These are phyloP conservation scores for Lactarius hengduanensis DNA, from an alignment of 768 basidiomycete genomes.

Conservation along the genomic window DNA sequence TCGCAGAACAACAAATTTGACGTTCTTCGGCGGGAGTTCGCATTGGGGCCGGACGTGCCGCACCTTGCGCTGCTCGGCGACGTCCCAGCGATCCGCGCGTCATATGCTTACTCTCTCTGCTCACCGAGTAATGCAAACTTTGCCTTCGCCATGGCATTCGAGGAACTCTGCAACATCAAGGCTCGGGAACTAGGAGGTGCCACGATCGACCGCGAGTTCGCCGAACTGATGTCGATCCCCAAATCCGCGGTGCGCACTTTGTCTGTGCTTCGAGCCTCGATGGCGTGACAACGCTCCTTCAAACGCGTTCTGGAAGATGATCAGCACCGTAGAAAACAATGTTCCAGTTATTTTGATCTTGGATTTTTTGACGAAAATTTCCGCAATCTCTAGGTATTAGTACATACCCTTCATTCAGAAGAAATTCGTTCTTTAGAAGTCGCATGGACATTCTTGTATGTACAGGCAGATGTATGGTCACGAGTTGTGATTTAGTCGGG, in stretches of 20 bases:
- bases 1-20: neutral
- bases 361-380: too few species aligned
- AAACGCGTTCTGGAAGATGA: neutral
- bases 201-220: slow-evolving; percentile 18
- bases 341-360: too few species aligned
- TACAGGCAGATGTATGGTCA: neutral
- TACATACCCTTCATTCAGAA: too few species aligned
- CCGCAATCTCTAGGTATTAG: too few species aligned
- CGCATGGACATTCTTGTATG: neutral
- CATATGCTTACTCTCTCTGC: slow-evolving; percentile 19
- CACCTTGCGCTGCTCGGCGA: slow-evolving; percentile 19
- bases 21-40: slow-evolving; percentile 8
- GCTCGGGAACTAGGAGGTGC: slow-evolving; percentile 14
- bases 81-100: slow-evolving; percentile 21
- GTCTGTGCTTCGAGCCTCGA: slow-evolving; percentile 3
- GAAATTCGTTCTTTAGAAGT: neutral
- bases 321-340: neutral
- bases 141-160: slow-evolving; percentile 21
- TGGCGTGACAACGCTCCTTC: neutral
- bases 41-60: slow-evolving; percentile 14
- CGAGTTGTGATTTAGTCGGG: neutral
- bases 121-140: neutral
- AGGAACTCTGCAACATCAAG: slow-evolving; percentile 23
- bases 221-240: slow-evolving; percentile 41
- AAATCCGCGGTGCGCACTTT: slow-evolving; percentile 20